Percentiles rank a stretch among this genome's conserved stretches.
Conservation (phyloP, 352 stramenopile genomes). For the Pythium vanterpoolii region DNA sequence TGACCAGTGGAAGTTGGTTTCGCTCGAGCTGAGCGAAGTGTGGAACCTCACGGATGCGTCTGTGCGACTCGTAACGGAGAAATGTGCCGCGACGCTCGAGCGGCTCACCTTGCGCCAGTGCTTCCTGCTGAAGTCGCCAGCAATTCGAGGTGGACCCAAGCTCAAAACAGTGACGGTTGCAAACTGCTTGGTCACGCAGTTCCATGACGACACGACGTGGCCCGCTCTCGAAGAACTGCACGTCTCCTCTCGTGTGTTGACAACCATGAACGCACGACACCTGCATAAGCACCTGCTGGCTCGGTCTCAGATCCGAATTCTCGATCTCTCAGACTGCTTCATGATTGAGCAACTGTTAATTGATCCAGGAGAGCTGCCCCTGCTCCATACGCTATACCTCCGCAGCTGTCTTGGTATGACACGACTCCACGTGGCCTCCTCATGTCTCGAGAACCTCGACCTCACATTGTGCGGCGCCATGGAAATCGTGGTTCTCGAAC, state of each 20-base stretch:
- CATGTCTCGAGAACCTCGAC: slow-evolving; percentile 36
- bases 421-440: slow-evolving; percentile 55
- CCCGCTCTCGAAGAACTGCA: slow-evolving; percentile 43
- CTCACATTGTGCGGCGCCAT: slow-evolving; percentile 44
- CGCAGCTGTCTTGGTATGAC: slow-evolving; percentile 43
- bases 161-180: slow-evolving; percentile 36
- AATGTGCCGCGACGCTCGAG: slow-evolving; percentile 34
- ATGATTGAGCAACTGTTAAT: slow-evolving; percentile 60
- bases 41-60: slow-evolving; percentile 44
- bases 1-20: slow-evolving; percentile 27
- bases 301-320: slow-evolving; percentile 22
- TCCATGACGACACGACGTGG: slow-evolving; percentile 40
- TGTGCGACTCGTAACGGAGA: slow-evolving; percentile 34
- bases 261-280: slow-evolving; percentile 31
- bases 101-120: slow-evolving; percentile 48
- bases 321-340: slow-evolving; percentile 46
- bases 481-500: slow-evolving; percentile 43
- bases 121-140: slow-evolving; percentile 50
- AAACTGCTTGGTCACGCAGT: slow-evolving; percentile 39
- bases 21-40: slow-evolving; percentile 45
- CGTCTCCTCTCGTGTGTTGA: slow-evolving; percentile 48
- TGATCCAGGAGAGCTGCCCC: slow-evolving; percentile 47
- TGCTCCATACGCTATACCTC: slow-evolving; percentile 37
- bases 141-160: slow-evolving; percentile 32
- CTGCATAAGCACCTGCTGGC: slow-evolving; percentile 44